Evolutionary conservation across 768 basidiomycete species (phyloP), one percentile per base, ranked within the genome.

Genomic region (Tricholoma bakamatsutake): DNA sequence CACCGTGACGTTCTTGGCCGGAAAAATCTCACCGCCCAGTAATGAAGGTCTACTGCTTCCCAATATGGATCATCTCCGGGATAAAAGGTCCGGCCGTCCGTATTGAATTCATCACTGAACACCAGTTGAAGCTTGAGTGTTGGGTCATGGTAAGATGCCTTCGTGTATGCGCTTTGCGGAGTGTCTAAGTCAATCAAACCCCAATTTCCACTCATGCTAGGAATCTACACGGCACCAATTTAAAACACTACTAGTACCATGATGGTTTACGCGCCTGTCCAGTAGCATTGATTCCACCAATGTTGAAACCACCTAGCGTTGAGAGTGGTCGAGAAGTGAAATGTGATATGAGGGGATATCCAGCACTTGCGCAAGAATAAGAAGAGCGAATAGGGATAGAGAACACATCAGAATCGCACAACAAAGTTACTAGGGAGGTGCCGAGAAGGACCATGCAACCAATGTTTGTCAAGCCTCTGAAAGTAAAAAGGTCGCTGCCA

Each of bases 1-100:
- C 27, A 48, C 40, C 9, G 28, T 28, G 39, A 24, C 24, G 34
- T 21, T 21, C 28, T 7, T 28, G 30, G 39, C 15, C 5, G n/a
- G 11, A 54, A n/a, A 39, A 50, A 33, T 59, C 68, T 34, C 46
- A 81, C 81, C 69, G 76, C 73, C 88, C 89, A 91, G 62, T 90
- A 92, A 66, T 92, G 86, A 47, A 92, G 76, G 70, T 91, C 79
- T 2, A 76, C 85, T 39, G 89, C 90, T 68, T 92, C 90, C 90
- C 90, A 92, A 67, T 87, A 93, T 6, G 92, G 88, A 69, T 95
- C 93, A 67, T 94, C 90, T 54, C 90, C 91, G 49, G 85, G 85
- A 68, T 87, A 91, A 67, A 94, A 94, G 0, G 87, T 81, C 35
- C 93, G 82, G 13, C 88, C 86, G 4, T 87, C 84, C 7, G 72